phyloP scores from a whole-genome alignment of 202 grass and related monocot species.

The Carex arenaria region DNA sequence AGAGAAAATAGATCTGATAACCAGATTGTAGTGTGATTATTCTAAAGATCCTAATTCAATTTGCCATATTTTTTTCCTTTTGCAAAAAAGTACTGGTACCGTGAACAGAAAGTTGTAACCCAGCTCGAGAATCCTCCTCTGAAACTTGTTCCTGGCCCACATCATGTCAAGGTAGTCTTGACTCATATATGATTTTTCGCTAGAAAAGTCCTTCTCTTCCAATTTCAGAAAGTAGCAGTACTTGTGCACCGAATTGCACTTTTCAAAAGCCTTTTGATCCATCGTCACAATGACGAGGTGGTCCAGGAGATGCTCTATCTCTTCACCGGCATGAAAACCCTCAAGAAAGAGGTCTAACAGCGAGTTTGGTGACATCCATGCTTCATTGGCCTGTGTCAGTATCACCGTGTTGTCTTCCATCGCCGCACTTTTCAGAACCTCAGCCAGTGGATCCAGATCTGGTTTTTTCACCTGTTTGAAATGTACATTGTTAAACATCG shows the following conservation, averaged over 20 bases:
- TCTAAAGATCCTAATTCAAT: not conserved
- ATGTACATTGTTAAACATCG: not conserved
- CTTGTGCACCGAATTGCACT: conserved; percentile 41
- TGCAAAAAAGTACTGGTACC: not conserved
- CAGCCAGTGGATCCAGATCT: conserved; percentile 11
- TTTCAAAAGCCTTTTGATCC: conserved; percentile 29
- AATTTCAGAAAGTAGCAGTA: conserved; percentile 54
- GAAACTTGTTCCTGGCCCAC: conserved; percentile 61
- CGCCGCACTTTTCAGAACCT: conserved; percentile 46
- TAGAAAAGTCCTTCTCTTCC: conserved; percentile 13
- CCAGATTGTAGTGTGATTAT: not conserved
- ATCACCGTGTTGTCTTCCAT: conserved; percentile 71
- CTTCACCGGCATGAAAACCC: conserved; percentile 55
- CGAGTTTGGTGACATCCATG: conserved; percentile 51
- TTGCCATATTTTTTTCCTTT: not conserved
- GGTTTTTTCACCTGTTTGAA: conserved; percentile 4
- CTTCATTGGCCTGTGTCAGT: conserved; percentile 61
- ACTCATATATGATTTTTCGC: conserved; percentile 65
- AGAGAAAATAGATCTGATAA: not conserved
- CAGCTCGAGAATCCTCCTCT: conserved; percentile 57
- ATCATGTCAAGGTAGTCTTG: conserved; percentile 71
- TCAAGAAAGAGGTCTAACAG: conserved; percentile 73
- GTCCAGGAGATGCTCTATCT: conserved; percentile 42
- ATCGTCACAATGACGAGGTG: conserved; percentile 59
- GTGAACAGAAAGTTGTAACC: conserved; percentile 86